Conservation (phyloP, 345 rosid genomes). For the Balakata baccata region DNA sequence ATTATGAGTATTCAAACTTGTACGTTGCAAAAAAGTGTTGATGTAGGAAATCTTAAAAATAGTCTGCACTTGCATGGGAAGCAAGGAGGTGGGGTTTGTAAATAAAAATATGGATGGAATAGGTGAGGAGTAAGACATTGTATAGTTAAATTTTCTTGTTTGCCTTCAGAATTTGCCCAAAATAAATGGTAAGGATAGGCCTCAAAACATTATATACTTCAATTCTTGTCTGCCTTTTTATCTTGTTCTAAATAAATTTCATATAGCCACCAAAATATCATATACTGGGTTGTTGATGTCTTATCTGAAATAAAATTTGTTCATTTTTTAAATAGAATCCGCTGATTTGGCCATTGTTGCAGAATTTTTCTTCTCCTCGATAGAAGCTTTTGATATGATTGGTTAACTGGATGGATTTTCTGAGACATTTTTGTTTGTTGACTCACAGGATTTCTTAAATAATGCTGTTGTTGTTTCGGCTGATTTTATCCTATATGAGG, state of each 20-base stretch:
- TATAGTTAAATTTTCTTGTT: no score
- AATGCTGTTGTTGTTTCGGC: conserved; percentile 44
- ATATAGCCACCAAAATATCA: background rate
- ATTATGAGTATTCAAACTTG: background rate
- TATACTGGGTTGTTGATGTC: background rate
- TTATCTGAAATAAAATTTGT: no score
- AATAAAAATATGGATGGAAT: background rate
- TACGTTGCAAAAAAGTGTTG: background rate
- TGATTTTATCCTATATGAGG: conserved; percentile 45
- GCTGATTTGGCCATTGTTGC: no score
- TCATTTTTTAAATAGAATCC: no score
- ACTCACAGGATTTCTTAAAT: conserved; percentile 46
- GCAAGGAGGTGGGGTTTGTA: background rate
- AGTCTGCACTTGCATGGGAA: background rate
- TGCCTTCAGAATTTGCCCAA: background rate
- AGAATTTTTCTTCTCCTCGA: background rate
- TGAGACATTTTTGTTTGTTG: background rate
- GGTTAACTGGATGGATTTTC: background rate
- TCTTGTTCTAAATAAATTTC: background rate
- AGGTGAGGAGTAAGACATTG: background rate
- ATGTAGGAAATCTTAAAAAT: background rate
- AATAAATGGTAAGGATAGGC: background rate
- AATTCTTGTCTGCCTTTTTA: background rate
- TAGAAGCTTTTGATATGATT: background rate
- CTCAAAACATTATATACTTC: background rate